Base-by-base conservation (phyloP, 2,329 filamentous ascomycete species). In the Ophiocordyceps australis region DNA sequence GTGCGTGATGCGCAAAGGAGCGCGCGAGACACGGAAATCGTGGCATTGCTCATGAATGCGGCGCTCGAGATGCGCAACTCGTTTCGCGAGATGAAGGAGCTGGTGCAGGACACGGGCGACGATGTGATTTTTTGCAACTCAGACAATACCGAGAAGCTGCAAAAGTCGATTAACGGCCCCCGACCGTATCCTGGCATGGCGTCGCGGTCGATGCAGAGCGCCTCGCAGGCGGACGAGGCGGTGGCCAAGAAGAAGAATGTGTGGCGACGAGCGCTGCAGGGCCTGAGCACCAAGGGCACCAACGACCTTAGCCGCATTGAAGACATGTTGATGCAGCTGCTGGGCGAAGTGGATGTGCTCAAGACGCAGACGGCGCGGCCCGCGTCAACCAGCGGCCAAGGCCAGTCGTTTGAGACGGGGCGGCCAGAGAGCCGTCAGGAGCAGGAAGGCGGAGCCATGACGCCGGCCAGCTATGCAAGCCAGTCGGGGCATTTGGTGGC, bases 21-120 rank as follows among this genome's bases (percentile, higher is more conserved):
- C 50, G 89, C 89, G 23, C 71, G 89, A 23, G 89, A 98, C 41
- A 95, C 89, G 0, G 89, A 98, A 50, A 94, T 98, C 28, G 60
- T 98, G 12, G 81, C 94, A 24, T 86, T 89, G 1, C 68, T 98
- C 17, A 89, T 98, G 32, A 76, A 86, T 31, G 85, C 83, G 28
- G 86, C 89, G 4, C 76, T 89, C 9, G 89, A 98, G 52, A 95
- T 95, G 85, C 81, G 86, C 35, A 91, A 80, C 38, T 91, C 82
- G 1, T 92, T 95, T 44, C 81, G 92, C 36, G 85, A 93, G 40
- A 79, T 98, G 64, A 94, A 89, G 59, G 78, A 75, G 35, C 76
- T 92, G 42, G 77, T 98, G 32, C 76, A 78, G 25, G 78, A 91
- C 36, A 86, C 91, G 32, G 47, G 50, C 5, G 86, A 94, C 42